Evolutionary conservation across 202 grass and related monocot genomes (phyloP), one percentile per base, ranked within the genome.

Genomic region (Setaria italica): DNA sequence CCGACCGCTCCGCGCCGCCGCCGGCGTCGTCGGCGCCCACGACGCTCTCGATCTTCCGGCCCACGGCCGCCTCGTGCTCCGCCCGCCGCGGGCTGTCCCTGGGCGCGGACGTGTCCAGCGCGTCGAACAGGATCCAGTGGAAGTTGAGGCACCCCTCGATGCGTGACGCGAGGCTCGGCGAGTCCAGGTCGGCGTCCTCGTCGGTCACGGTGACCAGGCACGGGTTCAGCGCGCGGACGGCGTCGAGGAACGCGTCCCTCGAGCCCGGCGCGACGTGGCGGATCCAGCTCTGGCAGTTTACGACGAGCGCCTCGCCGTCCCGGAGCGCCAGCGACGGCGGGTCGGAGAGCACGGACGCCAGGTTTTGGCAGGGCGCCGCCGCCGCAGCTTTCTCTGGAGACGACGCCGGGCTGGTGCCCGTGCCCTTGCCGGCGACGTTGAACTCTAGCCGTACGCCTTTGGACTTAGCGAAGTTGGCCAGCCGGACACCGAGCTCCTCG

Each of bases 51-150:
- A 95, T 95, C 88, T 95, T 95, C 59, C 82, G 51, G 29, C 88
- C 93, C 10, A 92, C 37, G 46, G 87, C 80, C 35, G 88, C 83
- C 83, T 95, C 93, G 83, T 90, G 87, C 46, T 86, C 93, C 90
- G 53, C 13, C 83, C 88, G 68, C 46, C 80, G 65, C 2, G 79
- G 65, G 90, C 85, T 88, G 53, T 90, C 85, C 80, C 87, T 92
- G 9, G 93, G 93, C 79, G 91, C 86, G 1, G 78, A 81, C 50
- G 88, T 95, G 76, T 95, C 92, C 12, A 95, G 85, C 33, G 90
- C 90, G 66, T 95, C 92, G 76, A 95, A 90, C 16, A 88, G 80
- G 62, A 95, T 92, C 93, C 93, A 95, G 70, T 92, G 88, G 75
- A 92, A 95, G 76, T 90, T 74, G 67, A 95, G 88, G 90, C 93